Evolutionary conservation across 1,284 basidiomycete genomes (phyloP), one percentile per base, ranked within the genome.

Genomic region (Ganoderma resinaceum): DNA sequence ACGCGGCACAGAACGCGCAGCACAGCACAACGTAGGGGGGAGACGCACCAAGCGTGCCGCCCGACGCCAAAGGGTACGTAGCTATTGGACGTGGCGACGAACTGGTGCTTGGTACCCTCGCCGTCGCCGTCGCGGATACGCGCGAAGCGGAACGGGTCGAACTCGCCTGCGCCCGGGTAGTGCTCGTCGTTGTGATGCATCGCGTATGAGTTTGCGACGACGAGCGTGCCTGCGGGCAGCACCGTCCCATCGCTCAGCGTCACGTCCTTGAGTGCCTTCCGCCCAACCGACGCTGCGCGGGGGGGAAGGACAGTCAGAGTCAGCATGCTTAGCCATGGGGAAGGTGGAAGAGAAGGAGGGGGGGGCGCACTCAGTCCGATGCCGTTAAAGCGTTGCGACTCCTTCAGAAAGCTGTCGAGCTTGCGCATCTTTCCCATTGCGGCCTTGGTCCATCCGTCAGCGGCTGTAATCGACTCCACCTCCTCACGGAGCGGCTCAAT

Each of bases 401-500:
- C 86, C 62, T 83, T 81, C 61, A 89, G 72, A 73, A 88, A 86
- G 70, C 85, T 87, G 70, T 88, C 86, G 26, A 88, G 71, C 66
- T 84, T 84, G 65, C 77, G 75, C 81, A 88, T 82, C 66, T 83
- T 84, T 12, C 72, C 75, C 63, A 88, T 75, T 0, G 82, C 77
- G 0, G 73, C 73, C 70, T 86, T 86, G 0, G 81, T 83, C 83
- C 85, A 86, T 0, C 86, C 85, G 35, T 85, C 79, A 37, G 77
- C 74, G 12, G 49, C 40, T 7, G 40, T 53, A 29, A 65, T 59
- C 5, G 42, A 2, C 33, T 65, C 63, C 38, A 65, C 31, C 73
- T 88, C 86, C 53, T 85, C 82, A 2, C 85, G 81, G 42, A 88
- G 73, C 3, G 79, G 79, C 14, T 77, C 69, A 14, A 83, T 73